These are phyloP conservation scores for Capronia americana DNA, from an alignment of 2,329 filamentous ascomycete genomes.

Conservation along the genomic window DNA sequence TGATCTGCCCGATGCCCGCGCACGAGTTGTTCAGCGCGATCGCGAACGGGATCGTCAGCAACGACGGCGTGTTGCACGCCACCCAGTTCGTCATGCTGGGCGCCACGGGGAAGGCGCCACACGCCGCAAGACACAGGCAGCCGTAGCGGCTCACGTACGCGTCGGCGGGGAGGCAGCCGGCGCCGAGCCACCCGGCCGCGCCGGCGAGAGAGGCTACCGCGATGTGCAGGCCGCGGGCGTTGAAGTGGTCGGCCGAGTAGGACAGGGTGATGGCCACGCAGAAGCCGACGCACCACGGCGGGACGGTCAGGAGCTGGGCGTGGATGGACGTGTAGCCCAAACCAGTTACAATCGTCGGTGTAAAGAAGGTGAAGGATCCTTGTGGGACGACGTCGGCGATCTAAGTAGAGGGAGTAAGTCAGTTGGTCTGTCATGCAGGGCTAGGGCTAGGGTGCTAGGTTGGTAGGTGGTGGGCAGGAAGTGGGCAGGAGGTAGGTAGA, in stretches of 20 bases:
- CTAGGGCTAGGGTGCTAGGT: no score
- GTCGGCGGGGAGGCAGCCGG: conserved; percentile 66
- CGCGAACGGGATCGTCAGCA: conserved; percentile 69
- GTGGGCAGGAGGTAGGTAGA: no score
- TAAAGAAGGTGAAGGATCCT: conserved; percentile 37
- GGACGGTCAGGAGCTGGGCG: conserved; percentile 42
- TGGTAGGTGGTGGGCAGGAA: no score
- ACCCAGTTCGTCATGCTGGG: conserved; percentile 75
- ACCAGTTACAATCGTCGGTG: conserved; percentile 36
- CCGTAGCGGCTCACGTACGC: conserved; percentile 69
- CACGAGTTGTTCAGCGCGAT: conserved; percentile 74
- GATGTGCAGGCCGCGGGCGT: conserved; percentile 57
- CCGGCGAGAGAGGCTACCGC: conserved; percentile 59
- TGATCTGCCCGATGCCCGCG: conserved; percentile 73
- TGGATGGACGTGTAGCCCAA: conserved; percentile 39
- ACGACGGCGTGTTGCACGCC: conserved; percentile 70
- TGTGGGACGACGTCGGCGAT: conserved; percentile 37
- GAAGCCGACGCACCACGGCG: conserved; percentile 37
- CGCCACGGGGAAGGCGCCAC: conserved; percentile 71
- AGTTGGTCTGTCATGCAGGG: no score
- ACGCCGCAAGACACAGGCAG: conserved; percentile 70
- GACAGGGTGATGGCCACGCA: conserved; percentile 33
- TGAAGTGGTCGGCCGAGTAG: conserved; percentile 33
- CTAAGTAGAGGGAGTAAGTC: conserved; percentile 5
- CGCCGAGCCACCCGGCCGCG: conserved; percentile 65